Conservation (phyloP, 108 stramenopile species). For the Epipyxis sp. region DNA sequence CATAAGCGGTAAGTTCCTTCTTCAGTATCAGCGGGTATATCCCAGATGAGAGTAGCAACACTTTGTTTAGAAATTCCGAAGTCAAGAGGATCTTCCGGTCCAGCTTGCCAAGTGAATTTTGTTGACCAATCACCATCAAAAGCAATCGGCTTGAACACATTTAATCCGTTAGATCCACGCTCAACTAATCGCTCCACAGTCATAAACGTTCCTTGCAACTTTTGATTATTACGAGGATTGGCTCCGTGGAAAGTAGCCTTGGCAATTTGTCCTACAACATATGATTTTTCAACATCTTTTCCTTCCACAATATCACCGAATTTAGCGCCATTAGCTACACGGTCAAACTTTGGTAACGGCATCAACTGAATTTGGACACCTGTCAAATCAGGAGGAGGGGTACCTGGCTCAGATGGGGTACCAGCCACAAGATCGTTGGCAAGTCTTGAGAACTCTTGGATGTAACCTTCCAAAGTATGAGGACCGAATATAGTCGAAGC, state of each 20-base stretch:
- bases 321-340: conserved; percentile 40
- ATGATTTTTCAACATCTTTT: conserved; percentile 38
- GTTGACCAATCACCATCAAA: conserved; percentile 62
- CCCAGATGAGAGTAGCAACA: conserved; percentile 4
- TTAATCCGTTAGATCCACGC: no score
- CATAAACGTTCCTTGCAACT: conserved; percentile 52
- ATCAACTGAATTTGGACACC: conserved; percentile 45
- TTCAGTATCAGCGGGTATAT: background rate
- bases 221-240: conserved; percentile 62
- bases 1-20: conserved; percentile 1
- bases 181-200: conserved; percentile 41
- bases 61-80: background rate
- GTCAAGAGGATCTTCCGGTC: conserved; percentile 11
- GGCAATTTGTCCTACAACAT: conserved; percentile 35
- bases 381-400: conserved; percentile 46
- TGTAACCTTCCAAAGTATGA: conserved; percentile 55
- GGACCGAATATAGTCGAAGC: conserved; percentile 64
- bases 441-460: conserved; percentile 57
- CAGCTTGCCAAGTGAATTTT: conserved; percentile 42
- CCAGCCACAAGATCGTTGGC: conserved; percentile 41
- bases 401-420: conserved; percentile 26
- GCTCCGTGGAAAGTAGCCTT: conserved; percentile 54
- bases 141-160: conserved; percentile 41
- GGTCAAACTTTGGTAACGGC: conserved; percentile 51
- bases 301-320: conserved; percentile 42